Percentiles rank a stretch among this genome's conserved stretches.
Evolutionary conservation across 2,329 filamentous ascomycete genomes (phyloP).

Genomic region (Remersonia thermophila): DNA sequence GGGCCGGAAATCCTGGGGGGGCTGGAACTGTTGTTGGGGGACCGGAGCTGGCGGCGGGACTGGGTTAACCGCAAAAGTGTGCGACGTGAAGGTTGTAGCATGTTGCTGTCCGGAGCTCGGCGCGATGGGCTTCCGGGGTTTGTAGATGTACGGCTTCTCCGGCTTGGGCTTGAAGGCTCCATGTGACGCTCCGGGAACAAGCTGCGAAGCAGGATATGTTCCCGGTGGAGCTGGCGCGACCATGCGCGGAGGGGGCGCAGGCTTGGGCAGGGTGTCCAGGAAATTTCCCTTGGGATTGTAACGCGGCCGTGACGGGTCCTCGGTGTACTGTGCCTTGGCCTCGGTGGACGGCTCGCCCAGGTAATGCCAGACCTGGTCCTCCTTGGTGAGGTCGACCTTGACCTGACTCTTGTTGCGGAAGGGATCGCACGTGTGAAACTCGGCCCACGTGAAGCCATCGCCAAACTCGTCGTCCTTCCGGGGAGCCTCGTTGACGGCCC

Average conservation of each 20-base stretch:
- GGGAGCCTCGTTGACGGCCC: constrained; percentile 48
- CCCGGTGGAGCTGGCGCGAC: constrained; percentile 7
- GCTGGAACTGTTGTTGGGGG: constrained; percentile 8
- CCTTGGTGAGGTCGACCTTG: constrained; percentile 59
- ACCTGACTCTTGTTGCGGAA: constrained; percentile 44
- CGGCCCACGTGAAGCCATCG: constrained; percentile 61
- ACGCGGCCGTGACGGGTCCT: constrained; percentile 48
- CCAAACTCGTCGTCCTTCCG: constrained; percentile 54
- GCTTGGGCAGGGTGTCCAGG: constrained; percentile 51
- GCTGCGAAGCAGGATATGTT: constrained; percentile 10
- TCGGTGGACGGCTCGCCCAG: constrained; percentile 79
- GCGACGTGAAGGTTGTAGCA: constrained; percentile 21
- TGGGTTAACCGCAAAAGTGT: constrained; percentile 24
- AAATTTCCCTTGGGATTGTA: constrained; percentile 62
- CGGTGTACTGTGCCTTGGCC: constrained; percentile 80
- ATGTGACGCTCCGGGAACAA: constrained; percentile 3
- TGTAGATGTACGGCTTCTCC: constrained; percentile 42
- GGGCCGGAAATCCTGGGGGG: neutral
- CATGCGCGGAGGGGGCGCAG: constrained; percentile 19
- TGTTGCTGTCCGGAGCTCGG: constrained; percentile 6
- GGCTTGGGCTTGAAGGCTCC: constrained; percentile 15
- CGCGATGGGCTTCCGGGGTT: constrained; percentile 30
- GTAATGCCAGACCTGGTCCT: constrained; percentile 78
- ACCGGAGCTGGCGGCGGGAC: constrained; percentile 17
- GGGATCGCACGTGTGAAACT: constrained; percentile 57